Conservation (phyloP, 1,284 basidiomycete genomes). For the Kwoniella shivajii region DNA sequence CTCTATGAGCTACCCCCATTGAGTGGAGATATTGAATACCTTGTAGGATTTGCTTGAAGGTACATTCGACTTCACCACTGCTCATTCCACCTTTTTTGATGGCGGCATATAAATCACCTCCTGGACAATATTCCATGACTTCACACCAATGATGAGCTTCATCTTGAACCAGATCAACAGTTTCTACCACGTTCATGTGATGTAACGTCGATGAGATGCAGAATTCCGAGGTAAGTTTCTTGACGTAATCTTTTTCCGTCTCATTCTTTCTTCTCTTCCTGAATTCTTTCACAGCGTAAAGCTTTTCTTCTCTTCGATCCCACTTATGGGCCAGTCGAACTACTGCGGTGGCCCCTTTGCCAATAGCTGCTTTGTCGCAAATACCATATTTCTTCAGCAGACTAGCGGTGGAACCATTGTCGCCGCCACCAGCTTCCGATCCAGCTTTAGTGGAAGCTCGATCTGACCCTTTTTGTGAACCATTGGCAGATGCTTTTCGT, state of each 20-base stretch:
- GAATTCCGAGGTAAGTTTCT: conserved; percentile 99
- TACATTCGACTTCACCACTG: conserved; percentile 91
- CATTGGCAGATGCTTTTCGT: conserved; percentile 69
- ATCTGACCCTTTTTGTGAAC: conserved; percentile 59
- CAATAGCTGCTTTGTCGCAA: conserved; percentile 94
- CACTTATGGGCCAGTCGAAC: conserved; percentile 97
- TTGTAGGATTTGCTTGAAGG: conserved; percentile 90
- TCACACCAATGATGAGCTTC: conserved; percentile 97
- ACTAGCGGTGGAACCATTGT: conserved; percentile 49
- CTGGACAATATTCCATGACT: conserved; percentile 99
- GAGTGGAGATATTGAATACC: conserved; percentile 37
- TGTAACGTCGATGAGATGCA: conserved; percentile 98
- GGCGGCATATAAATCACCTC: conserved; percentile 93
- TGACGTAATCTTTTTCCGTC: conserved; percentile 98
- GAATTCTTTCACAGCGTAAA: conserved; percentile 99
- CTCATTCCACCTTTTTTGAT: conserved; percentile 98
- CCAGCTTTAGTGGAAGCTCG: conserved; percentile 49
- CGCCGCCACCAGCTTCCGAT: conserved; percentile 44
- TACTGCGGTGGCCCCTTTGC: conserved; percentile 95
- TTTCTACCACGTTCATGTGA: conserved; percentile 96
- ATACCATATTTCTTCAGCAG: conserved; percentile 93
- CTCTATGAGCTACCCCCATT: conserved; percentile 68
- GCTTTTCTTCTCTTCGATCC: conserved; percentile 93
- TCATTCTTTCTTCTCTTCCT: conserved; percentile 97
- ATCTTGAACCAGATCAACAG: conserved; percentile 97